Evolutionary conservation across 2,329 filamentous ascomycete species (phyloP).

Genomic region (Eutypa lata): DNA sequence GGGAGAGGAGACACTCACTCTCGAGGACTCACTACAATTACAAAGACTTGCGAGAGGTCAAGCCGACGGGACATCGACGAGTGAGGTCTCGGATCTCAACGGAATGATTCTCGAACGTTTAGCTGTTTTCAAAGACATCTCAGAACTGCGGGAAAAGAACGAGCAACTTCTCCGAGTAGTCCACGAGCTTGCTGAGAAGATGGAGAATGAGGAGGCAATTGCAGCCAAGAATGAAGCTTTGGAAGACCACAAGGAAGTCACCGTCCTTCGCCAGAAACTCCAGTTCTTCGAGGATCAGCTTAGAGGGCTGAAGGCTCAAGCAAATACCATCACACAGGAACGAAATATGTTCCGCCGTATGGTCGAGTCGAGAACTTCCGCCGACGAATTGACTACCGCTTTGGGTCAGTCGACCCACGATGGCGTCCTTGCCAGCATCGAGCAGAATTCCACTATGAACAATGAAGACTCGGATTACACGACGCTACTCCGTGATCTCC

Average conservation of each 20-base stretch:
- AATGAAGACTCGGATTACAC: constrained; percentile 64
- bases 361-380: constrained; percentile 66
- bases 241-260: constrained; percentile 68
- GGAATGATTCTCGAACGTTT: constrained; percentile 85
- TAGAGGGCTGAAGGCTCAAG: constrained; percentile 74
- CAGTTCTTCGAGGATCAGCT: constrained; percentile 80
- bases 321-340: constrained; percentile 92
- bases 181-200: constrained; percentile 78
- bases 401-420: constrained; percentile 71
- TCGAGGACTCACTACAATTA: constrained; percentile 71
- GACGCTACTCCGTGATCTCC: constrained; percentile 79
- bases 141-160: constrained; percentile 85
- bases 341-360: constrained; percentile 97
- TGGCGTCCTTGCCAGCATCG: constrained; percentile 56
- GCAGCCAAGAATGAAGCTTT: constrained; percentile 61
- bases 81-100: constrained; percentile 80
- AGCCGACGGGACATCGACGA: constrained; percentile 64
- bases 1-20: constrained; percentile 67
- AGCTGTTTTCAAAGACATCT: constrained; percentile 83
- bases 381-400: constrained; percentile 62
- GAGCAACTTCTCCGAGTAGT: constrained; percentile 78
- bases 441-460: constrained; percentile 53
- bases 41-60: constrained; percentile 76
- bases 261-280: constrained; percentile 68
- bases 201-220: constrained; percentile 86